Evolutionary conservation across 108 stramenopile genomes (phyloP).

Genomic region (Nannochloropsis gaditana): DNA sequence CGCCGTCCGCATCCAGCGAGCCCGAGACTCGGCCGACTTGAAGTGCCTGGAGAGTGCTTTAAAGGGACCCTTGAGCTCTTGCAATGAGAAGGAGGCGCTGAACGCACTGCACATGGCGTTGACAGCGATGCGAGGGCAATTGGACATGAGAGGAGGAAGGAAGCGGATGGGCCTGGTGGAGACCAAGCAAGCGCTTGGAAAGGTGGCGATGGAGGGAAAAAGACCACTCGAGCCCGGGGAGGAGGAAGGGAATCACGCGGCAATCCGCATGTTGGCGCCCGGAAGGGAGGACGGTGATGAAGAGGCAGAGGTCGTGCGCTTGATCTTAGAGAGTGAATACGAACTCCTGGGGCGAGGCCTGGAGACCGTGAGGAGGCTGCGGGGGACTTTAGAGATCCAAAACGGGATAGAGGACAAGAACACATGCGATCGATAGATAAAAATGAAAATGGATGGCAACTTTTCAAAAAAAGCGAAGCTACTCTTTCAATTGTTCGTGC

Average conservation of each 20-base stretch:
- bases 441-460: too few relatives aligned
- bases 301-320: not conserved
- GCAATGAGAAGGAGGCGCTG: conserved; percentile 4
- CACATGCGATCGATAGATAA: too few relatives aligned
- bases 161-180: too few relatives aligned
- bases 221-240: not conserved
- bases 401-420: too few relatives aligned
- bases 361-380: not conserved
- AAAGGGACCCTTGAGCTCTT: not conserved
- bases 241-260: not conserved
- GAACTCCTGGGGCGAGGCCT: not conserved
- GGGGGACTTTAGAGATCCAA: not conserved
- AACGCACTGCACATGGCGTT: not conserved
- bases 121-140: not conserved
- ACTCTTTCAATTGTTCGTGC: too few relatives aligned
- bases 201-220: too few relatives aligned
- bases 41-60: conserved; percentile 1
- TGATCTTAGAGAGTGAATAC: not conserved
- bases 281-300: not conserved
- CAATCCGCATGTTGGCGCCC: too few relatives aligned
- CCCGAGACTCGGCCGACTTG: not conserved
- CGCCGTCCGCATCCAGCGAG: not conserved
- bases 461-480: too few relatives aligned
- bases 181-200: too few relatives aligned
- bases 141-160: not conserved